phyloP scores from a whole-genome alignment of 2,329 filamentous ascomycete species.

The Calonectria pauciramosa region DNA sequence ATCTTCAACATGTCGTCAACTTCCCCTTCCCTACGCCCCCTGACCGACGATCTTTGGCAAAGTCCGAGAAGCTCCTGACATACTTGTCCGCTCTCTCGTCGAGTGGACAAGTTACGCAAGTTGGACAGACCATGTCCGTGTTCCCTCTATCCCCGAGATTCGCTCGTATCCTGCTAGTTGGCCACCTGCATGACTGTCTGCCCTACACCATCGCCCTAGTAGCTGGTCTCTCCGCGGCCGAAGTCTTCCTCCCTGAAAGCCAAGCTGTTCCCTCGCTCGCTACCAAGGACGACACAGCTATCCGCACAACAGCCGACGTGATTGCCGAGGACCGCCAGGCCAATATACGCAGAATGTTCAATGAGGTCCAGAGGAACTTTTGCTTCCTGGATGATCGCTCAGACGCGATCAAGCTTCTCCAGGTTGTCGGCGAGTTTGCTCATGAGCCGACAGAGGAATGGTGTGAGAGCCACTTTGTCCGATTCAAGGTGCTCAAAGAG shows the following conservation, averaged over 20 bases:
- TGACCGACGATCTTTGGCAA: conserved; percentile 79
- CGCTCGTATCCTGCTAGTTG: conserved; percentile 91
- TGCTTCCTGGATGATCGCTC: conserved; percentile 84
- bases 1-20: conserved; percentile 88
- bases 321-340: conserved; percentile 79
- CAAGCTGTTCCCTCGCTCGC: conserved; percentile 76
- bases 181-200: conserved; percentile 84
- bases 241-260: conserved; percentile 87
- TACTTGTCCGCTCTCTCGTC: conserved; percentile 86
- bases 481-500: conserved; percentile 89
- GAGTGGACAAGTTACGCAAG: conserved; percentile 80
- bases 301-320: conserved; percentile 76
- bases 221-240: conserved; percentile 87
- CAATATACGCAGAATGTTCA: conserved; percentile 71
- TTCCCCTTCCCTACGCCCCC: conserved; percentile 97
- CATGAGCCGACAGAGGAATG: conserved; percentile 80
- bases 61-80: conserved; percentile 87
- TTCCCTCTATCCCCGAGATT: conserved; percentile 94
- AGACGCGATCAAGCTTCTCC: conserved; percentile 91
- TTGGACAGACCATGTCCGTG: conserved; percentile 85
- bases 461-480: conserved; percentile 87
- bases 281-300: conserved; percentile 60
- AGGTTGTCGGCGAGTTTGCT: conserved; percentile 89
- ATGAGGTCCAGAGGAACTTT: conserved; percentile 83
- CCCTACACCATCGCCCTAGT: conserved; percentile 91